Base-by-base conservation (phyloP, 192 early-diverging fungal species). In the Hyaloraphidium curvatum region DNA sequence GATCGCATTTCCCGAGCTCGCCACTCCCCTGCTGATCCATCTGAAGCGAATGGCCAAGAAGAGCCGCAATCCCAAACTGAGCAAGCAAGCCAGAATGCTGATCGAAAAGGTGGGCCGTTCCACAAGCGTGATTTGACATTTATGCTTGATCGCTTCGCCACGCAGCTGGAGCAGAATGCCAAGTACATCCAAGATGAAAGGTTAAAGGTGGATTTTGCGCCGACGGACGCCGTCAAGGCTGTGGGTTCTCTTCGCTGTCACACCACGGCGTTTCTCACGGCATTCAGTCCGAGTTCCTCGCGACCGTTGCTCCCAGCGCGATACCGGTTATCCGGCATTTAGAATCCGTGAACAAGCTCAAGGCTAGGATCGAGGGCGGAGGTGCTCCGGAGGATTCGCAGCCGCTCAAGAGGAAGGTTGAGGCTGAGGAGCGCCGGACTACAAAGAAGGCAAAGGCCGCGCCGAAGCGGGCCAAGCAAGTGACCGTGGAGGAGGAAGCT, bases 1-100 rank as follows among this genome's bases (percentile, higher is more conserved):
- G 29, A 89, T 99, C 55, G 76, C 85, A 3, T 99, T 99, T 76
- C 92, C 95, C 9, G 95, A 99, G 63, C 70, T 91, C 64, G 76
- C 70, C 26, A 82, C 90, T 28, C 91, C 92, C 2, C 86, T 80
- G 3, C 73, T 91, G 50, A 64, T 93, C 17, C 62, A 80, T 69
- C 62, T 99, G 54, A 81, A 84, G 59, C 70, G 89, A 48, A 86
- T 81, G 62, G 72, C 84, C 51, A 96, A 96, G 63, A 72, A 78
- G 50, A 74, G 73, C 2, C 80, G 75, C 55, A 78, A 89, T 69
- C 54, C 81, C 29, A 79, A 77, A 41, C 75, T 83, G 56, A 83
- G 80, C 25, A 90, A 89, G 62, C 75, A 83, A 62, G 62, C 91
- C 53, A 80, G 84, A 31, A 72, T 74, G n/a, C 65, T 93, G 29